Evolutionary conservation across 2,329 filamentous ascomycete species (phyloP).

Genomic region (Paramyrothecium roridum): DNA sequence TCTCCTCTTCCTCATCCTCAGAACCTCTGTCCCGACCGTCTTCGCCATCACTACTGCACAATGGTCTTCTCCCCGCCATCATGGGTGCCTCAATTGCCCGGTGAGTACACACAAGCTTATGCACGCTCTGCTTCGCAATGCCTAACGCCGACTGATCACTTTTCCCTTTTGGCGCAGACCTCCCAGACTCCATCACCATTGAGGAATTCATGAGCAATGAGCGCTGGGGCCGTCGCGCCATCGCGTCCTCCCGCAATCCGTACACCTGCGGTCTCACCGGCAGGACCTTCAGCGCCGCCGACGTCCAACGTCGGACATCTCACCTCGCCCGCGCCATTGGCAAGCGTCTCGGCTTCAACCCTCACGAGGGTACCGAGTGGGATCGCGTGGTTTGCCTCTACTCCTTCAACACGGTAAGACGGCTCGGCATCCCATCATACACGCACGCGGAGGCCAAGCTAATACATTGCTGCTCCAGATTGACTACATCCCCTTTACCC

Average conservation of each 20-base stretch:
- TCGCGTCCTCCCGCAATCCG: slow-evolving; percentile 62
- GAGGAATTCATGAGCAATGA: slow-evolving; percentile 76
- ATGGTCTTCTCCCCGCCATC: slow-evolving; percentile 60
- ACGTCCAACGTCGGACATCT: slow-evolving; percentile 65
- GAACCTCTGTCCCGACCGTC: background rate
- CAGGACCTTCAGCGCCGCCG: slow-evolving; percentile 58
- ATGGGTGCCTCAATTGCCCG: slow-evolving; percentile 59
- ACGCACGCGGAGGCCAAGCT: background rate
- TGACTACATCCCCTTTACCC: slow-evolving; percentile 70
- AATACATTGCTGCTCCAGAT: slow-evolving; percentile 44
- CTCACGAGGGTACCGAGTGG: slow-evolving; percentile 72
- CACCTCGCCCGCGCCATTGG: slow-evolving; percentile 64
- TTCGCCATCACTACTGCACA: background rate
- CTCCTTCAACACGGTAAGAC: slow-evolving; percentile 71
- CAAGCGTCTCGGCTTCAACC: slow-evolving; percentile 68
- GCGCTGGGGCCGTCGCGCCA: slow-evolving; percentile 61
- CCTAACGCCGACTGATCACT: slow-evolving; percentile 3
- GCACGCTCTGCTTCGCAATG: background rate
- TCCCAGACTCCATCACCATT: slow-evolving; percentile 72
- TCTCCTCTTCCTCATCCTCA: background rate
- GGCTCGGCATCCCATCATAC: background rate
- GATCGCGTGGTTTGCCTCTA: slow-evolving; percentile 77
- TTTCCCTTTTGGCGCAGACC: slow-evolving; percentile 31
- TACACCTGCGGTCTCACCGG: slow-evolving; percentile 77
- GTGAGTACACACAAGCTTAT: slow-evolving; percentile 29